Evolutionary conservation across 31 red algal genomes (phyloP).

Genomic region (Odonthalia washingtoniensis): DNA sequence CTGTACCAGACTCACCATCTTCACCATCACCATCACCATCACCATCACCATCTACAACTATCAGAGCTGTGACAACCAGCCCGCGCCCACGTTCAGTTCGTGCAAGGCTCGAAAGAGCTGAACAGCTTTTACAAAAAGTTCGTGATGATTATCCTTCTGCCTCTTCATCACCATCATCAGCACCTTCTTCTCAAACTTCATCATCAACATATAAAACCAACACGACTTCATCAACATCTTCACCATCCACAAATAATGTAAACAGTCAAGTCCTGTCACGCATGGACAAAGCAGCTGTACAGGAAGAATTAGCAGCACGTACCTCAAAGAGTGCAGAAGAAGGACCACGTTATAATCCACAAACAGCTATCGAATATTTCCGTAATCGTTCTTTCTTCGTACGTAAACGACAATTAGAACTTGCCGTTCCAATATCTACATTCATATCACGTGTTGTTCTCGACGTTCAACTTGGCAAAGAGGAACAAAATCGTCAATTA

Average conservation of each 20-base stretch:
- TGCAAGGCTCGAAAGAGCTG: constrained; percentile 60
- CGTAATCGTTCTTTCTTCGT: constrained; percentile 64
- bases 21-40: no score
- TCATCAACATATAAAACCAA: no score
- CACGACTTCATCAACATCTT: no score
- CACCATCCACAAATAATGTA: no score
- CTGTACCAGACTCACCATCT: background rate
- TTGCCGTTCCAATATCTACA: constrained; percentile 83
- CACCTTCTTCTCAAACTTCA: background rate
- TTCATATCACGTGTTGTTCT: constrained; percentile 87
- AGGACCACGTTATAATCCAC: constrained; percentile 82
- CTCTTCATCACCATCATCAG: background rate
- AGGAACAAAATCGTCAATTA: constrained; percentile 67
- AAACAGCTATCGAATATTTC: constrained; percentile 69
- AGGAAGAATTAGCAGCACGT: constrained; percentile 61
- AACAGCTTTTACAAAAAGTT: constrained; percentile 57
- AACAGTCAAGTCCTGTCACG: background rate
- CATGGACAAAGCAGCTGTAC: background rate
- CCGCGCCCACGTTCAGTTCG: constrained; percentile 50
- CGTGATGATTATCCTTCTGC: constrained; percentile 17
- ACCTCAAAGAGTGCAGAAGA: constrained; percentile 72
- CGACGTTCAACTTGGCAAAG: constrained; percentile 86
- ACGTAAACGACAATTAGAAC: constrained; percentile 76
- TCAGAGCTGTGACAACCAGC: constrained; percentile 28
- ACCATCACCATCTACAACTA: constrained; percentile 23